A percentile compares a stretch with the other conserved stretches of the same genome.
Evolutionary conservation across 176 grass and related monocot species (phyloP).

Genomic region (Aechmea fasciata): DNA sequence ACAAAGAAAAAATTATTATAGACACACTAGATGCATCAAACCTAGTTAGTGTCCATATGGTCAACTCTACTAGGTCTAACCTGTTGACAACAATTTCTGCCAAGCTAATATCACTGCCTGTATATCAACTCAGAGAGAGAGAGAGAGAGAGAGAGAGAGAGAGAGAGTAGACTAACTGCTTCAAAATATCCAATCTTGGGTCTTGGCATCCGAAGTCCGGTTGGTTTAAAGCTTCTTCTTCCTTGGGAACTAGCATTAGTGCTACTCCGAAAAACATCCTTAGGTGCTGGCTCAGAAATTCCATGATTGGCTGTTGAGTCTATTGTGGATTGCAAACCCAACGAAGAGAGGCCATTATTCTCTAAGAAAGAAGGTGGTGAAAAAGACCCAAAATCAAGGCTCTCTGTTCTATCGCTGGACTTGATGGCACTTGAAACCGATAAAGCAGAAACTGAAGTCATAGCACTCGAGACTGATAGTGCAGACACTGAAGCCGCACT

Average conservation of each 20-base stretch:
- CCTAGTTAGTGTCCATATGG: not conserved
- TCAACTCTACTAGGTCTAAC: too few relatives aligned
- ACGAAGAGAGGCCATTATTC: conserved; percentile 14
- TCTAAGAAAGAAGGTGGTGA: conserved; percentile 26
- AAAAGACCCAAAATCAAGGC: conserved; percentile 20
- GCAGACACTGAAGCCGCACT: conserved; percentile 53
- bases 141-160: not conserved
- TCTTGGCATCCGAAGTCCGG: conserved; percentile 57
- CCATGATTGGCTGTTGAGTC: not conserved
- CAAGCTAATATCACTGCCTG: too few relatives aligned
- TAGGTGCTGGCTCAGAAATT: conserved; percentile 10
- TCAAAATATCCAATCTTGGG: conserved; percentile 86
- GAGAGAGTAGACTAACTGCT: conserved; percentile 34
- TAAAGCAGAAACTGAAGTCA: conserved; percentile 26
- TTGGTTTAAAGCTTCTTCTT: conserved; percentile 46
- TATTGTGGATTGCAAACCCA: not conserved
- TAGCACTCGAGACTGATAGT: conserved; percentile 27
- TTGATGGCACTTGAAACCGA: conserved; percentile 33
- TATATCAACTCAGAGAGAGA: not conserved
- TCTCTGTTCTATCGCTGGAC: conserved; percentile 27
- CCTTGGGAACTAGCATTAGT: conserved; percentile 5
- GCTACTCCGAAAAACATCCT: not conserved
- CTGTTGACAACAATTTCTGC: too few relatives aligned
- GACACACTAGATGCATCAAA: not conserved
- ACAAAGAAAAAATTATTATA: not conserved